Evolutionary conservation across 306 rosid species (phyloP).

Genomic region (Coriaria nepalensis): DNA sequence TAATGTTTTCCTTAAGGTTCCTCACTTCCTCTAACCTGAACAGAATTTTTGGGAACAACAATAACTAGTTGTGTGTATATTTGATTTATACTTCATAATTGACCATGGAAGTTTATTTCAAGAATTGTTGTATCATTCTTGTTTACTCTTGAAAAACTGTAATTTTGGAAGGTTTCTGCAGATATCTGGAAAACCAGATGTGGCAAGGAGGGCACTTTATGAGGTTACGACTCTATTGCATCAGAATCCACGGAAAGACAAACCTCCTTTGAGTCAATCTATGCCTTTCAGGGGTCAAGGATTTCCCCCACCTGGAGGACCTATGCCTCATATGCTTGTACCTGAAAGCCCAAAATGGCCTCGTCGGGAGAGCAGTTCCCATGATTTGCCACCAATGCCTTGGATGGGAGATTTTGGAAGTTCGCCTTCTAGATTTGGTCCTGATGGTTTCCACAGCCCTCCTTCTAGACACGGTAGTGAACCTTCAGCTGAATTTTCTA

Average conservation of each 20-base stretch:
- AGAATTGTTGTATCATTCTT: neutral
- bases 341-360: constrained; percentile 19
- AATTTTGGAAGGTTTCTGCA: constrained; percentile 14
- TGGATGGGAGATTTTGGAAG: constrained; percentile 13
- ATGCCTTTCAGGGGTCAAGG: constrained; percentile 18
- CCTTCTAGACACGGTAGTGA: constrained; percentile 14
- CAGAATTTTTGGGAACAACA: neutral
- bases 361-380: constrained; percentile 10
- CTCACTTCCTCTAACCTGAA: neutral
- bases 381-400: constrained; percentile 9
- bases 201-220: constrained; percentile 24
- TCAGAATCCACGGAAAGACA: constrained; percentile 28
- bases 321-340: constrained; percentile 10
- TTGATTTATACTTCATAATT: no score
- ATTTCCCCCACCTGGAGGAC: constrained; percentile 14
- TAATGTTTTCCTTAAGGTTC: neutral
- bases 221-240: constrained; percentile 23
- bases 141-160: constrained; percentile 1
- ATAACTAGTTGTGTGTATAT: no score
- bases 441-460: constrained; percentile 14
- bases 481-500: constrained; percentile 22
- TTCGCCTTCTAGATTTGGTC: constrained; percentile 8
- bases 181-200: constrained; percentile 24
- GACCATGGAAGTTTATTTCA: neutral
- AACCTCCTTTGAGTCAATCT: constrained; percentile 9